A percentile compares a stretch with the other conserved stretches of the same genome.
Conservation (phyloP, 2,329 filamentous ascomycete genomes). For the Phaeoacremonium minimum region DNA sequence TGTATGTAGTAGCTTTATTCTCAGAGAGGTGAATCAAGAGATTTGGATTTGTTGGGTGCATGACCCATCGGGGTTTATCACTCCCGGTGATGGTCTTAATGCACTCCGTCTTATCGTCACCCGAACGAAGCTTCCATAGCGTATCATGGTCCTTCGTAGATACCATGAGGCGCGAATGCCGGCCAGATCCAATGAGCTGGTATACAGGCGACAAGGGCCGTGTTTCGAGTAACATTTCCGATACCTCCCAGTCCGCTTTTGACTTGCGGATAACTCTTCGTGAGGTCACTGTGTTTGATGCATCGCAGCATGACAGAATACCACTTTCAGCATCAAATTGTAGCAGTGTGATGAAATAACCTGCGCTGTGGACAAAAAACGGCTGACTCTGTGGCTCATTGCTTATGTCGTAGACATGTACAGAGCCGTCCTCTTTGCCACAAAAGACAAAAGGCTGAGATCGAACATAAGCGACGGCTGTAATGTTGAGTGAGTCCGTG, state of each 20-base stretch:
- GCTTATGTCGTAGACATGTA: conserved; percentile 12
- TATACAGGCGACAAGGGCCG: neutral
- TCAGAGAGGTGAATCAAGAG: neutral
- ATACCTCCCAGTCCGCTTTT: conserved; percentile 3
- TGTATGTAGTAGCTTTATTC: neutral
- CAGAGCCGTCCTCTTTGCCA: conserved; percentile 13
- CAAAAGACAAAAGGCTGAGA: conserved; percentile 9
- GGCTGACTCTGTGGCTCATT: conserved; percentile 6
- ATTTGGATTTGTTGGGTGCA: neutral
- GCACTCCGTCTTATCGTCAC: neutral
- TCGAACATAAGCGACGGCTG: conserved; percentile 8
- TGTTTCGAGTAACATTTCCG: neutral
- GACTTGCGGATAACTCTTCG: conserved; percentile 6
- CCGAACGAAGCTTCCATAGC: conserved; percentile 10
- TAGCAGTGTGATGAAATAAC: conserved; percentile 7
- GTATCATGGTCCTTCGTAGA: conserved; percentile 7
- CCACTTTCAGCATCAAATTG: conserved; percentile 11
- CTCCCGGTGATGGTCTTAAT: neutral
- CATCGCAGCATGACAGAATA: conserved; percentile 11
- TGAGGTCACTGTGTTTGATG: conserved; percentile 5
- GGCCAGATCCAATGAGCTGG: conserved; percentile 10
- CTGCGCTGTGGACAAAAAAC: conserved; percentile 9
- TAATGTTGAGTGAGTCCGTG: conserved; percentile 6
- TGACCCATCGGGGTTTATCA: neutral
- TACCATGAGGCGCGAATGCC: conserved; percentile 8